Percentiles rank a stretch among this genome's conserved stretches.
Conservation (phyloP, 768 basidiomycete genomes). For the Dacryopinax spathularia region DNA sequence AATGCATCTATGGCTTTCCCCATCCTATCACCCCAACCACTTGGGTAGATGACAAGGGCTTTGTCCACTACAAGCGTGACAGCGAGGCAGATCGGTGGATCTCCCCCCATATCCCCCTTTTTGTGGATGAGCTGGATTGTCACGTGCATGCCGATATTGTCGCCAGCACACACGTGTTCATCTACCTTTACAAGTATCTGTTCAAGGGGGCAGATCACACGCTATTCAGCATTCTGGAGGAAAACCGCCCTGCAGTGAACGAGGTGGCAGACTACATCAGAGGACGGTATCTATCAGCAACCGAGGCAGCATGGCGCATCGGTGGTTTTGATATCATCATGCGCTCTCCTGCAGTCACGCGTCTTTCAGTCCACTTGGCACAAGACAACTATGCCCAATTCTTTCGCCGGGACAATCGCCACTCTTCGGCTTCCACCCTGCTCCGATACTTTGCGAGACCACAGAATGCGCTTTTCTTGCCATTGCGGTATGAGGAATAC, state of each 20-base stretch:
- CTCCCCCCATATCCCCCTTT: background rate
- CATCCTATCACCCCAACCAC: background rate
- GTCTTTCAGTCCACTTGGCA: conserved; percentile 25
- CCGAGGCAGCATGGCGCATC: conserved; percentile 28
- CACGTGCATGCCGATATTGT: background rate
- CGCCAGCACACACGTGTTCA: conserved; percentile 2
- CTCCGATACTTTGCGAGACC: conserved; percentile 5
- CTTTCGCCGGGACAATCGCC: background rate
- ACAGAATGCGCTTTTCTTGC: background rate
- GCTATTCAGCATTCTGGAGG: conserved; percentile 3
- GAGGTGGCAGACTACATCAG: conserved; percentile 28
- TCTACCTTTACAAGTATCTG: conserved; percentile 15
- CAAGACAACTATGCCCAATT: background rate
- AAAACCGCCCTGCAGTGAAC: conserved; percentile 8
- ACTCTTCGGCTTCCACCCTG: background rate
- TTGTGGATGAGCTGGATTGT: background rate
- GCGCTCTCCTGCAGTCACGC: conserved; percentile 25
- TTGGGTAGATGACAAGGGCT: background rate
- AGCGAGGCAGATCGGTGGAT: background rate
- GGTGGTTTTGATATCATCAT: conserved; percentile 24
- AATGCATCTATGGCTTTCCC: background rate
- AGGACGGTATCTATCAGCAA: conserved; percentile 25
- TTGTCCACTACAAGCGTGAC: background rate
- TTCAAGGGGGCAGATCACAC: conserved; percentile 11
- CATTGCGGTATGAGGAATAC: conserved; percentile 2